Evolutionary conservation across 1,284 basidiomycete genomes (phyloP).

Genomic region (Wolfiporia cocos): DNA sequence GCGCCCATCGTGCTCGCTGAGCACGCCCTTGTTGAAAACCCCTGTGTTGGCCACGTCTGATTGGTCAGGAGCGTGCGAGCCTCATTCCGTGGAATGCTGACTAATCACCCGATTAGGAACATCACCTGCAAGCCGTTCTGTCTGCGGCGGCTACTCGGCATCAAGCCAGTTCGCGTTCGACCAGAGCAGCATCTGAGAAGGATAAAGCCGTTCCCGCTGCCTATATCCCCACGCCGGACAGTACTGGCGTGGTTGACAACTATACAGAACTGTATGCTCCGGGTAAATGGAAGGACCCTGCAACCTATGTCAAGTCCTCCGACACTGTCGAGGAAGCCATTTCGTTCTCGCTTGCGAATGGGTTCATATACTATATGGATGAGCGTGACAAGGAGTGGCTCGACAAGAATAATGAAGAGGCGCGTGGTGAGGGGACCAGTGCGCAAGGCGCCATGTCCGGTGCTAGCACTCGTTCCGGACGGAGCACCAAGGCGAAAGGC

Average conservation of each 20-base stretch:
- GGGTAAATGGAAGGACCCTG: slow-evolving; percentile 69
- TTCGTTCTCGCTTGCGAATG: slow-evolving; percentile 50
- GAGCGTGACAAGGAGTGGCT: slow-evolving; percentile 96
- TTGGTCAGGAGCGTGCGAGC: slow-evolving; percentile 42
- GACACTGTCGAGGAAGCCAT: slow-evolving; percentile 83
- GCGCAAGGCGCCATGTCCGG: slow-evolving; percentile 61
- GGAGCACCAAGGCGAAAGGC: slow-evolving; percentile 72
- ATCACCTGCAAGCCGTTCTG: slow-evolving; percentile 85
- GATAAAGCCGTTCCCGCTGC: slow-evolving; percentile 47
- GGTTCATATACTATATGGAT: slow-evolving; percentile 90
- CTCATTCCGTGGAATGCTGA: slow-evolving; percentile 59
- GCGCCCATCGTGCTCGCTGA: slow-evolving; percentile 27
- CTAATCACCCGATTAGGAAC: slow-evolving; percentile 67
- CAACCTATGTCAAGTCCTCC: slow-evolving; percentile 80
- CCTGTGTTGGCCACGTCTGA: slow-evolving; percentile 39
- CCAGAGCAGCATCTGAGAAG: slow-evolving; percentile 39
- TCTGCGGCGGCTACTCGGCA: slow-evolving; percentile 64
- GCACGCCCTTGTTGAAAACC: slow-evolving; percentile 37
- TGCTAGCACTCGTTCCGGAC: slow-evolving; percentile 44
- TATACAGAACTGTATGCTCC: slow-evolving; percentile 72
- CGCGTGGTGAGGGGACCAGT: slow-evolving; percentile 80
- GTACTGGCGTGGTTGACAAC: slow-evolving; percentile 73
- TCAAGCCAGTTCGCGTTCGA: slow-evolving; percentile 35
- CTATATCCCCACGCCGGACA: slow-evolving; percentile 91
- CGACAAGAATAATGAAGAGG: slow-evolving; percentile 85